These are phyloP conservation scores for Orbilia blumenaviensis DNA, from an alignment of 2,329 filamentous ascomycete genomes.

Conservation along the genomic window DNA sequence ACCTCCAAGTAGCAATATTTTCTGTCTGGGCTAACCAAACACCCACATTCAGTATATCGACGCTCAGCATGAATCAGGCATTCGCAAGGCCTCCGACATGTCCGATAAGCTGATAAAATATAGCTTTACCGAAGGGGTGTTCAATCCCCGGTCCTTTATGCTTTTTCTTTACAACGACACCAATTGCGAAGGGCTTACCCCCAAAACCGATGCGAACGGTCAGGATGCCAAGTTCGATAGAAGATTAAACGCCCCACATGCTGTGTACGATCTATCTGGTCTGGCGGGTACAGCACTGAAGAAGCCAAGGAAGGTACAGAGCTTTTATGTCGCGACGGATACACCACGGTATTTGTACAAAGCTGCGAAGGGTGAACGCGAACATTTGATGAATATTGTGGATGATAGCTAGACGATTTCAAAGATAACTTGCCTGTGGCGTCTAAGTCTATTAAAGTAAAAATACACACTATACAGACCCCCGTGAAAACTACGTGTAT, in stretches of 20 bases:
- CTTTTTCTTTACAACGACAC: slow-evolving; percentile 40
- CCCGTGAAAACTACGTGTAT: too few species aligned
- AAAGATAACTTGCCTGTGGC: too few species aligned
- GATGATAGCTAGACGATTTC: neutral
- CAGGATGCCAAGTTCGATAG: neutral
- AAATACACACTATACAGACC: too few species aligned
- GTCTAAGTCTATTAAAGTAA: too few species aligned
- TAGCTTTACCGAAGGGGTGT: slow-evolving; percentile 31
- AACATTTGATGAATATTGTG: slow-evolving; percentile 15
- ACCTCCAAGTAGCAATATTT: too few species aligned
- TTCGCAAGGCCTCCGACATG: slow-evolving; percentile 19
- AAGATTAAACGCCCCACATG: neutral
- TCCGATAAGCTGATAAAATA: slow-evolving; percentile 37
- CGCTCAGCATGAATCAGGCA: slow-evolving; percentile 13
- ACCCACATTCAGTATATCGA: slow-evolving; percentile 6
- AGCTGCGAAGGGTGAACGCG: neutral
- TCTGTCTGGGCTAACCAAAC: too few species aligned
- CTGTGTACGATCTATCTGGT: slow-evolving; percentile 31
- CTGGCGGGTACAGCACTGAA: slow-evolving; percentile 16
- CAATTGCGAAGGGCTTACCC: slow-evolving; percentile 22
- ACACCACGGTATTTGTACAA: slow-evolving; percentile 19
- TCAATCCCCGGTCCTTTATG: slow-evolving; percentile 13
- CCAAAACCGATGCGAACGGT: neutral
- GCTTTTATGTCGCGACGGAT: slow-evolving; percentile 35
- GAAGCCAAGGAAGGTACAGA: slow-evolving; percentile 22